Conservation (phyloP, 169 alveolate genomes). For the Prorocentrum cordatum region DNA sequence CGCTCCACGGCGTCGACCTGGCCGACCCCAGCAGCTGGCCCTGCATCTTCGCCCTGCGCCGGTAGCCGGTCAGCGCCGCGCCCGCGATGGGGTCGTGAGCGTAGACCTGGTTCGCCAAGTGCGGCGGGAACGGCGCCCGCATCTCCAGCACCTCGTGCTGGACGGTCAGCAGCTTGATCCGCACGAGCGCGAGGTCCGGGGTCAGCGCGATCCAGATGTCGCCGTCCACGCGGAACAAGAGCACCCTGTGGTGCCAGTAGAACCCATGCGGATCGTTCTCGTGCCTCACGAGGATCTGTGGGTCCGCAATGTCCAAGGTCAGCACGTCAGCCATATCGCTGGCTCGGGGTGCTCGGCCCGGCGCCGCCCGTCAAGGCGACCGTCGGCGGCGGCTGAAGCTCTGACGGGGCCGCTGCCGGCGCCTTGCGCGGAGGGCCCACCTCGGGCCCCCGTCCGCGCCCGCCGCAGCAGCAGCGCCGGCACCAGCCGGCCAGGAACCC, state of each 20-base stretch:
- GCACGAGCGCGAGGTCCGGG: not conserved
- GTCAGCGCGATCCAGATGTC: not conserved
- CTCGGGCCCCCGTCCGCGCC: too few species aligned
- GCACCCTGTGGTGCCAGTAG: conserved; percentile 8
- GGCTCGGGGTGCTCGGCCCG: too few species aligned
- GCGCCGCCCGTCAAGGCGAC: too few species aligned
- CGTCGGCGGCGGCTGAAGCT: too few species aligned
- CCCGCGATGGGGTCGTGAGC: too few species aligned
- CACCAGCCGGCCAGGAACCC: too few species aligned
- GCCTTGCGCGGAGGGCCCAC: too few species aligned
- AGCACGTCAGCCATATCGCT: too few species aligned
- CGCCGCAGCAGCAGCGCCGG: too few species aligned
- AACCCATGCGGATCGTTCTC: not conserved
- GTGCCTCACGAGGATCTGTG: not conserved
- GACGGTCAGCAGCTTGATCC: not conserved
- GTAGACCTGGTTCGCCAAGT: not conserved
- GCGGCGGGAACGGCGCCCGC: not conserved
- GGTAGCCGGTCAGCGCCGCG: too few species aligned
- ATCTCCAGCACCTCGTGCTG: not conserved
- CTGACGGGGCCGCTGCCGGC: too few species aligned
- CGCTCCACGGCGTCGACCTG: not conserved
- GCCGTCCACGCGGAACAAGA: not conserved
- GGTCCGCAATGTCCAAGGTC: not conserved
- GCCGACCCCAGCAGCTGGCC: not conserved
- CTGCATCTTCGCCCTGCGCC: too few species aligned